phyloP scores from a whole-genome alignment of 164 flowering plant genomes.

The Taxillus chinensis region DNA sequence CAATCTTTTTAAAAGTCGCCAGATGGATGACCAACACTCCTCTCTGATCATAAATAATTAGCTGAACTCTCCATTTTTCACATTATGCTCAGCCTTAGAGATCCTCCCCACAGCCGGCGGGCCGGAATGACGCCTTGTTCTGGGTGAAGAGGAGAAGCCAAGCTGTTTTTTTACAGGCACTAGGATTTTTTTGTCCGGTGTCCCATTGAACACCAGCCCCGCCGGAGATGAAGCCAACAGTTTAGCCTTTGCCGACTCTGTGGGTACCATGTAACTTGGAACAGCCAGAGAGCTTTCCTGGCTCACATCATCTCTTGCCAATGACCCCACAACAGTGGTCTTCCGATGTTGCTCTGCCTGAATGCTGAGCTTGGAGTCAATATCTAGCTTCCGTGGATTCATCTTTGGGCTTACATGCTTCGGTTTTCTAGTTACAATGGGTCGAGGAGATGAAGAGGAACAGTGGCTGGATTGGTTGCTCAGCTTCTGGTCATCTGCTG shows the following conservation, averaged over 20 bases:
- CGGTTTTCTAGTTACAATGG: conserved; percentile 24
- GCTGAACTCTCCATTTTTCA: conserved; percentile 21
- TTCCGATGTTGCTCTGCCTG: conserved; percentile 55
- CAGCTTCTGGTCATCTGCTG: conserved; percentile 32
- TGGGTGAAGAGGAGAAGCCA: conserved; percentile 47
- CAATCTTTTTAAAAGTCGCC: background rate
- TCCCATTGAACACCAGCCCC: conserved; percentile 28
- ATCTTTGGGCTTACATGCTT: conserved; percentile 43
- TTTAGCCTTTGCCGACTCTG: conserved; percentile 67
- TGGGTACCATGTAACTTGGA: conserved; percentile 79
- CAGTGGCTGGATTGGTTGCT: conserved; percentile 19
- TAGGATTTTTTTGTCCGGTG: conserved; percentile 28
- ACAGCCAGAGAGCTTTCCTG: conserved; percentile 45
- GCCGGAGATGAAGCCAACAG: conserved; percentile 38
- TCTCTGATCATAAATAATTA: background rate
- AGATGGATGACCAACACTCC: background rate
- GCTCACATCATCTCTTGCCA: conserved; percentile 53
- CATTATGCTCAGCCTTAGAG: conserved; percentile 18
- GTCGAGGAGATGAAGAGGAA: conserved; percentile 41
- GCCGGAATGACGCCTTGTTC: conserved; percentile 49
- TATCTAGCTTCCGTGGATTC: conserved; percentile 26
- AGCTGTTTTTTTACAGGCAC: conserved; percentile 52
- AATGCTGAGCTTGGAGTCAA: conserved; percentile 41
- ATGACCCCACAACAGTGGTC: conserved; percentile 54
- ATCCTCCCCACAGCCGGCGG: conserved; percentile 45